A percentile compares a stretch with the other conserved stretches of the same genome.
Conservation (phyloP, 2,329 filamentous ascomycete genomes). For the Sordariomycetes sp. region DNA sequence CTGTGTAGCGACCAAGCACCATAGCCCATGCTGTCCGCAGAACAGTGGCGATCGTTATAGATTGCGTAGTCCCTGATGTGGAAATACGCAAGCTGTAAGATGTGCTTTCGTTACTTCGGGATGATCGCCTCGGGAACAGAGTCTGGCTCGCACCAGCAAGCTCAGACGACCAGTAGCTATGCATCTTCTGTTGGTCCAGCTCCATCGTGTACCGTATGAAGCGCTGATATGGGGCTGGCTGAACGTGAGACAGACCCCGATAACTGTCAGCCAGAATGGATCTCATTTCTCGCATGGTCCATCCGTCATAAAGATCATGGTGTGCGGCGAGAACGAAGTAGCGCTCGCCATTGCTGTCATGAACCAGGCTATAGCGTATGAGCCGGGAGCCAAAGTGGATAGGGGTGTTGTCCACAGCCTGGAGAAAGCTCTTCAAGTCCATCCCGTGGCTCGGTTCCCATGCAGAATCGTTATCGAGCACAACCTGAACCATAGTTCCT, state of each 20-base stretch:
- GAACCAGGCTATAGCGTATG: constrained; percentile 7
- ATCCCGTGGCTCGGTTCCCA: neutral
- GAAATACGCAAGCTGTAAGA: too few relatives aligned
- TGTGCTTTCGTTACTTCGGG: too few relatives aligned
- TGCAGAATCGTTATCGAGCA: neutral
- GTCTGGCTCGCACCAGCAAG: constrained; percentile 1
- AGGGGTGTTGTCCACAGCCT: constrained; percentile 14
- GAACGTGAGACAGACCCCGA: too few relatives aligned
- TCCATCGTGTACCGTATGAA: constrained; percentile 6
- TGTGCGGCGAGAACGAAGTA: constrained; percentile 14
- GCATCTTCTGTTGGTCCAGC: constrained; percentile 1
- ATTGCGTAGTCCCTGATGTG: too few relatives aligned
- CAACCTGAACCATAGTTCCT: constrained; percentile 11
- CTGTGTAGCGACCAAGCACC: constrained; percentile 6
- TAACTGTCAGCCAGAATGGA: constrained; percentile 2
- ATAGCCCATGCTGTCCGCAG: constrained; percentile 6
- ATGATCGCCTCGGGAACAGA: too few relatives aligned
- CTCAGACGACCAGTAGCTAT: constrained; percentile 6
- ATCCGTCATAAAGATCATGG: constrained; percentile 17
- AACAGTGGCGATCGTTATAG: constrained; percentile 10
- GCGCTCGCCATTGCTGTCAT: constrained; percentile 8
- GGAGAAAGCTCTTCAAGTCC: neutral
- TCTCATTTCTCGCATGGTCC: constrained; percentile 8
- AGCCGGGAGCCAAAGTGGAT: constrained; percentile 2
- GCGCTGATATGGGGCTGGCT: neutral